Base-by-base conservation (phyloP, 2,329 filamentous ascomycete genomes). In the Torrubiellomyces zombiae region DNA sequence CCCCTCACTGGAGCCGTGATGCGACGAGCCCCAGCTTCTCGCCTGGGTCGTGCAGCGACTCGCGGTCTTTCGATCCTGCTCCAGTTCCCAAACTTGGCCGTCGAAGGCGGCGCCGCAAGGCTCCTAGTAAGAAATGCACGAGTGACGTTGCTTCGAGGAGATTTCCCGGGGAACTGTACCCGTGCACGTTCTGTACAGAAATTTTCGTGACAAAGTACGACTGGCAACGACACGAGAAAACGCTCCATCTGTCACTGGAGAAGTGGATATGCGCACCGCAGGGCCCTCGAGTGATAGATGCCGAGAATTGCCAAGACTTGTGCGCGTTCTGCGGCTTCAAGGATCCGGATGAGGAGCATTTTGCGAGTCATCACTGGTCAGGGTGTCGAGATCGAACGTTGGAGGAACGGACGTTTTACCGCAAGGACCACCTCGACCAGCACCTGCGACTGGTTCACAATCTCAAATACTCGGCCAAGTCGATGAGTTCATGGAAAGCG, bases 191-290 rank as follows among this genome's bases (percentile, higher is more conserved):
- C 54, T 75, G 70, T 44, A 74, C 70, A 6, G 68, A 75, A 34
- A 71, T 67, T 0, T 75, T 75, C 46, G 56, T 68, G 35, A 74
- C 69, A 4, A 75, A 75, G 42, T 67, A 75, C 38, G 70, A 75
- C 45, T 75, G 70, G 70, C 68, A 74, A 38, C 56, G 75, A 30
- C 75, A 80, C 42, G 75, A 81, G 39, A 75, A 75, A 36, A 72
- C 69, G 25, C 53, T 71, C 34, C 75, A 66, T 43, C 48, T 67
- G 37, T 79, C 67, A 6, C 63, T 75, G 1, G 70, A 68, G 50
- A 59, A 59, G 28, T 80, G 63, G 75, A 66, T 71, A 31, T 79
- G 64, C 40, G 60, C 62, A 4, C 68, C 67, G 21, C 58, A 67
- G 21, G 68, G 69, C 1, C 51, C 65, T 10, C 56, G 50, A 5